A percentile compares a stretch with the other conserved stretches of the same genome.
These are phyloP conservation scores for Cystobasidium tubakii DNA, from an alignment of 768 basidiomycete genomes.

Conservation along the genomic window DNA sequence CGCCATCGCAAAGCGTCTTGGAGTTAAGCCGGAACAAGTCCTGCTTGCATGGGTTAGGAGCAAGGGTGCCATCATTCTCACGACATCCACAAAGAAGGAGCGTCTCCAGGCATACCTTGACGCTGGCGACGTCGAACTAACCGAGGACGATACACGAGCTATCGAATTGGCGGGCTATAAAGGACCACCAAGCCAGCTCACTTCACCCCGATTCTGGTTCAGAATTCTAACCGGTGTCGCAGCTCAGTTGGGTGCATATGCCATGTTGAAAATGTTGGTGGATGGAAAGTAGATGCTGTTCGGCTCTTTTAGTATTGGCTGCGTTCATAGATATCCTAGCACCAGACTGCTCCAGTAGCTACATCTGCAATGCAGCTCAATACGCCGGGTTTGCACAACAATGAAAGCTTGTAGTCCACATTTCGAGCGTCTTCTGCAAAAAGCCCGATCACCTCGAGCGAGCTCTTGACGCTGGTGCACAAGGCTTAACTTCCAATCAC, in stretches of 20 bases:
- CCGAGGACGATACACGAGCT: slow-evolving; percentile 48
- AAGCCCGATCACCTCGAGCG: no score
- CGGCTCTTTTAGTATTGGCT: no score
- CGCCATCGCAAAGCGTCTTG: slow-evolving; percentile 56
- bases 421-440: no score
- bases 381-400: no score
- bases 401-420: no score
- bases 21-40: slow-evolving; percentile 62
- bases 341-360: not conserved
- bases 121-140: slow-evolving; percentile 57
- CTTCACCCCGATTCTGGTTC: not conserved
- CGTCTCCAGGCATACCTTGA: slow-evolving; percentile 65
- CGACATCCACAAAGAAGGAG: slow-evolving; percentile 60
- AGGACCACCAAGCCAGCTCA: slow-evolving; percentile 36
- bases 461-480: no score
- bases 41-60: slow-evolving; percentile 64
- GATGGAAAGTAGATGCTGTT: not conserved
- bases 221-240: not conserved
- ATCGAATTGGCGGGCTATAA: slow-evolving; percentile 49
- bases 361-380: not conserved
- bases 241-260: not conserved
- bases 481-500: not conserved
- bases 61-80: slow-evolving; percentile 65
- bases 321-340: no score
- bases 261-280: not conserved